Conservation (phyloP, 345 rosid genomes). For the Brassica incana region DNA sequence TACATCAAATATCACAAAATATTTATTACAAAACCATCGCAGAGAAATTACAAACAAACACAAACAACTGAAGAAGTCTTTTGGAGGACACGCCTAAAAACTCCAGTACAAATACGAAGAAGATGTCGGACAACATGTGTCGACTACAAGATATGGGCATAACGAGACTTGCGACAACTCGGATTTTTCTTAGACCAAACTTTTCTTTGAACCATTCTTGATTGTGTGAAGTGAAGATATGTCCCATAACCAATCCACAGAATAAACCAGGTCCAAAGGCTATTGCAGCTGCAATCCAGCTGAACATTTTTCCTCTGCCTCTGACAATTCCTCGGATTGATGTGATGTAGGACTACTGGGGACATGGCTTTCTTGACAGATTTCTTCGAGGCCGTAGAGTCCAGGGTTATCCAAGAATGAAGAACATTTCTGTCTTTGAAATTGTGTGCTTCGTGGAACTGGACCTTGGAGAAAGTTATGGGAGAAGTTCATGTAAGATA, state of each 20-base stretch:
- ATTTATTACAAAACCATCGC: too few relatives aligned
- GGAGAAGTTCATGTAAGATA: conserved; percentile 20
- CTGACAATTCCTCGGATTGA: neutral
- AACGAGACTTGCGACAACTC: neutral
- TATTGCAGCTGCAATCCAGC: conserved; percentile 3
- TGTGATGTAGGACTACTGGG: neutral
- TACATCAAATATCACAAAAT: too few relatives aligned
- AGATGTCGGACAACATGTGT: too few relatives aligned
- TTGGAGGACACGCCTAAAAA: too few relatives aligned
- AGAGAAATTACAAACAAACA: neutral
- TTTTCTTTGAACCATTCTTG: neutral
- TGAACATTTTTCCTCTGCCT: neutral
- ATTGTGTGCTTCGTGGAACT: conserved; percentile 19
- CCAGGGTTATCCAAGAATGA: neutral
- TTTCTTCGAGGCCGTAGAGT: conserved; percentile 1
- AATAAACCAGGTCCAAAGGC: neutral
- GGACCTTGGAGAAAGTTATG: conserved; percentile 15
- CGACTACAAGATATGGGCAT: neutral
- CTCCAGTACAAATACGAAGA: too few relatives aligned
- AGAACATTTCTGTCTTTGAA: conserved; percentile 6
- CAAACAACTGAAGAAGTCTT: neutral
- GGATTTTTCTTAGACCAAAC: neutral
- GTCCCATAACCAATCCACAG: neutral
- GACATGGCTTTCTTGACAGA: neutral
- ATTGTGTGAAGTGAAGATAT: neutral